These are phyloP conservation scores for Yamadazyma oceani DNA, from an alignment of 1,139 yeast species.

Conservation along the genomic window DNA sequence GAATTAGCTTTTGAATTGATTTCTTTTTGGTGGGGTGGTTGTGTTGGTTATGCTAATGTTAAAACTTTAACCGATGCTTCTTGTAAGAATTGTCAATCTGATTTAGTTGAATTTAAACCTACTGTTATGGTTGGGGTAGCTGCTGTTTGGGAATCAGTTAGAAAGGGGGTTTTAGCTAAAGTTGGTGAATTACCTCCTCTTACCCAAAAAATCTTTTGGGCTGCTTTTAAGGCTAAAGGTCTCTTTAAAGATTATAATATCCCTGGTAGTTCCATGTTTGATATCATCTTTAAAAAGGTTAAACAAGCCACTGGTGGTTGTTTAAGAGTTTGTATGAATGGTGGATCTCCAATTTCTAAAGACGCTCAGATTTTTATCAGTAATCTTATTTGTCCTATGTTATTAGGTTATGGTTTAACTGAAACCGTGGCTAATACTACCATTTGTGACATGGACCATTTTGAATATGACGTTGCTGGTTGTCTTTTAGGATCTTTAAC, in stretches of 20 bases:
- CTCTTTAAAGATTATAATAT: constrained; percentile 60
- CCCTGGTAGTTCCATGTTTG: constrained; percentile 68
- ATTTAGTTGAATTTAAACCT: constrained; percentile 83
- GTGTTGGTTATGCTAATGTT: constrained; percentile 88
- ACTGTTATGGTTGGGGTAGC: constrained; percentile 98
- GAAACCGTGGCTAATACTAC: constrained; percentile 92
- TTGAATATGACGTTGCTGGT: constrained; percentile 79
- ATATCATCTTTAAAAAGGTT: constrained; percentile 78
- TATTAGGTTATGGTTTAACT: constrained; percentile 95
- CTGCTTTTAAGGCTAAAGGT: constrained; percentile 73
- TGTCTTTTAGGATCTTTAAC: constrained; percentile 81
- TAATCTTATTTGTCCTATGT: constrained; percentile 80
- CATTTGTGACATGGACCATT: constrained; percentile 61
- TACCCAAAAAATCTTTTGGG: constrained; percentile 86
- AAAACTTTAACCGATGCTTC: constrained; percentile 86
- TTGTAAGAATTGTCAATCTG: constrained; percentile 83
- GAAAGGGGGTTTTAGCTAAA: constrained; percentile 86
- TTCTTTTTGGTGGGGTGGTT: constrained; percentile 85
- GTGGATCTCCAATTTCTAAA: constrained; percentile 88
- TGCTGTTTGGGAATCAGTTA: constrained; percentile 95
- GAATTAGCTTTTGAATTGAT: constrained; percentile 86
- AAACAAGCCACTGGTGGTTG: constrained; percentile 96
- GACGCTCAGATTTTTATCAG: constrained; percentile 87
- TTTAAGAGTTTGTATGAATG: constrained; percentile 71
- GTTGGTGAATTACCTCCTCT: constrained; percentile 64